phyloP scores from a whole-genome alignment of 345 rosid genomes.

The Pugionium cornutum region DNA sequence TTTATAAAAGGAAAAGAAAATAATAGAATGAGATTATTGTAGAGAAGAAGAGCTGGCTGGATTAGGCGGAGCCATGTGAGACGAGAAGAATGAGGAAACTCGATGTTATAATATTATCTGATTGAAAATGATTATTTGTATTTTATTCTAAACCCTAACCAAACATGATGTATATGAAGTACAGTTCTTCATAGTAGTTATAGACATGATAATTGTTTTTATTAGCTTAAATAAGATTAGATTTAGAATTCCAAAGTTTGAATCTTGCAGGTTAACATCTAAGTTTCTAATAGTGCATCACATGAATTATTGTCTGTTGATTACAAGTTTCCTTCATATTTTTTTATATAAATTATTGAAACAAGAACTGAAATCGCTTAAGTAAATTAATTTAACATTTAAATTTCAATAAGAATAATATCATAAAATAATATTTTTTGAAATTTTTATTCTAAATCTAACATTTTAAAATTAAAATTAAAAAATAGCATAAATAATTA shows the following conservation, averaged over 20 bases:
- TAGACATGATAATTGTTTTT: slow-evolving; percentile 30
- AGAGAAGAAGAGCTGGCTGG: slow-evolving; percentile 31
- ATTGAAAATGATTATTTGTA: slow-evolving; percentile 7
- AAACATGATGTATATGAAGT: slow-evolving; percentile 30
- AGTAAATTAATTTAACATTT: too few species aligned
- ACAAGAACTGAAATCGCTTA: too few species aligned
- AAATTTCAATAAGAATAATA: too few species aligned
- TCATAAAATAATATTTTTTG: too few species aligned
- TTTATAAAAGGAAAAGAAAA: not conserved
- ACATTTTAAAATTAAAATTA: too few species aligned
- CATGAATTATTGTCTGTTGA: slow-evolving; percentile 35
- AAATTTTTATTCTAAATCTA: too few species aligned
- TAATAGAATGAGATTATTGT: slow-evolving; percentile 20
- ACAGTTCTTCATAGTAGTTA: slow-evolving; percentile 26
- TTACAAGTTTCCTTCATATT: not conserved
- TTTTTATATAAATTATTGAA: too few species aligned
- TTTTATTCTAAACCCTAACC: slow-evolving; percentile 5
- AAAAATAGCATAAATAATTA: too few species aligned
- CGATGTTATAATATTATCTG: slow-evolving; percentile 2
- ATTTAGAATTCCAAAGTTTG: slow-evolving; percentile 37
- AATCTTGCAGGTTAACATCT: slow-evolving; percentile 39
- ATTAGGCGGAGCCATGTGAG: slow-evolving; percentile 45
- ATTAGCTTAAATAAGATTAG: slow-evolving; percentile 14
- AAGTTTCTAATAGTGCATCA: slow-evolving; percentile 25
- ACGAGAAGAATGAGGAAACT: slow-evolving; percentile 33